Evolutionary conservation across 2,329 filamentous ascomycete species (phyloP).

Genomic region (Penicillium griseofulvum): DNA sequence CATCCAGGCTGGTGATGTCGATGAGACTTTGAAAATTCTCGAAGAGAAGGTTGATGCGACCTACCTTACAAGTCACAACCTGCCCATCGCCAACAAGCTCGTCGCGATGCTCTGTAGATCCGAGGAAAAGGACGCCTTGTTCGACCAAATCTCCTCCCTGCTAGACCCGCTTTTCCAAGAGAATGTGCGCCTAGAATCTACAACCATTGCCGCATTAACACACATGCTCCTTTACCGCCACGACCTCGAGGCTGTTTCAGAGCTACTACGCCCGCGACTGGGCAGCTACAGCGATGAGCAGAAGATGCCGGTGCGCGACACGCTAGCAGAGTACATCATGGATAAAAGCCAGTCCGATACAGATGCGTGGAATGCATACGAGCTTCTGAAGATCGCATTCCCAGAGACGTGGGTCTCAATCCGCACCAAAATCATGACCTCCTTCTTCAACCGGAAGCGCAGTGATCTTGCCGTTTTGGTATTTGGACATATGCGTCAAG

Average conservation of each 20-base stretch:
- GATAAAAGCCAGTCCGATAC: constrained; percentile 61
- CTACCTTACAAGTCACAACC: constrained; percentile 56
- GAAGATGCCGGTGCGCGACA: constrained; percentile 63
- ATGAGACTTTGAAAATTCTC: constrained; percentile 57
- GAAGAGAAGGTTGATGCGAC: constrained; percentile 53
- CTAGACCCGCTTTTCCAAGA: constrained; percentile 70
- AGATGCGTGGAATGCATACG: constrained; percentile 61
- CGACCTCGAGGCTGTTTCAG: constrained; percentile 75
- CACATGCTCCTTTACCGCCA: constrained; percentile 71
- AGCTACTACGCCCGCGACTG: constrained; percentile 70
- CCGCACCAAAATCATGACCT: constrained; percentile 72
- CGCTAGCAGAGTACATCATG: constrained; percentile 66
- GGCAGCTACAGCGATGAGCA: constrained; percentile 51
- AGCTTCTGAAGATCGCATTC: constrained; percentile 58
- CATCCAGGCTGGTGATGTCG: constrained; percentile 68
- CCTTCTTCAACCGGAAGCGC: constrained; percentile 73
- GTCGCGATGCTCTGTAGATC: constrained; percentile 65
- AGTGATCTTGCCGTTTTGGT: constrained; percentile 82
- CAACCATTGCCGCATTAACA: constrained; percentile 72
- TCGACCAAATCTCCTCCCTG: constrained; percentile 70
- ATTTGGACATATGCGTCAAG: constrained; percentile 91
- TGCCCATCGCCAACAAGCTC: constrained; percentile 67
- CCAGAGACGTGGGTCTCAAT: constrained; percentile 62
- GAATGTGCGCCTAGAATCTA: constrained; percentile 66
- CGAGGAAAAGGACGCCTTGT: constrained; percentile 54